Percentiles rank a stretch among this genome's conserved stretches.
Conservation (phyloP, 768 basidiomycete genomes). For the Mrakia gelida region DNA sequence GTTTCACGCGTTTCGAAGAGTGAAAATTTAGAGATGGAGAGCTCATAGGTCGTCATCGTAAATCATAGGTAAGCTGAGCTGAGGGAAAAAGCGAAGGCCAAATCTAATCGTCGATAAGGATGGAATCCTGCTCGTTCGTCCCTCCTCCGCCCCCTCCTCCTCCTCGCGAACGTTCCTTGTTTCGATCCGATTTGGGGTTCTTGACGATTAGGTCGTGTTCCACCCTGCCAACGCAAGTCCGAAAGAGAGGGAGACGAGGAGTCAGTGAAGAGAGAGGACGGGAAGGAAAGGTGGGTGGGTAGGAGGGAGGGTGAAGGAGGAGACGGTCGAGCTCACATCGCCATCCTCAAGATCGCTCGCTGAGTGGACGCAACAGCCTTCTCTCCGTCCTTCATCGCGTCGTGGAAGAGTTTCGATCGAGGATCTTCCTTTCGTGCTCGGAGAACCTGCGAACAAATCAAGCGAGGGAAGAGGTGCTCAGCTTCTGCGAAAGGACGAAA, state of each 20-base stretch:
- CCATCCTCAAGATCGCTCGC: constrained; percentile 76
- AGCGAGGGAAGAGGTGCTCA: too few relatives aligned
- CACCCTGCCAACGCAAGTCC: background rate
- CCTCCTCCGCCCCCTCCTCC: background rate
- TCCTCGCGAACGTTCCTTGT: background rate
- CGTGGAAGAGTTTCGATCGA: constrained; percentile 68
- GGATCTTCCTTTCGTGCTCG: constrained; percentile 74
- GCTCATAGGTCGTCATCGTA: too few relatives aligned
- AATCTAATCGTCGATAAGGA: background rate
- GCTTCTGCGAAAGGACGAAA: too few relatives aligned
- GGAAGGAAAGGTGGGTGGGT: too few relatives aligned
- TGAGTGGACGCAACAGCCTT: constrained; percentile 69
- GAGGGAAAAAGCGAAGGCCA: too few relatives aligned
- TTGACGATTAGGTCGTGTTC: constrained; percentile 18
- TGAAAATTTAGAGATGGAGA: too few relatives aligned
- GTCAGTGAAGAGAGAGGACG: background rate
- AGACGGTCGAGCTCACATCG: constrained; percentile 55
- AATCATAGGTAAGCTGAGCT: background rate
- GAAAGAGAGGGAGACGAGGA: background rate
- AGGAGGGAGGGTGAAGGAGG: background rate
- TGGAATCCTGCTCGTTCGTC: background rate
- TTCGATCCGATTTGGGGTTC: background rate
- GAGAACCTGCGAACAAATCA: constrained; percentile 57
- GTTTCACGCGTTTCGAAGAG: background rate
- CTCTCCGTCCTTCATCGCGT: constrained; percentile 66